Percentiles rank a stretch among this genome's conserved stretches.
Conservation (phyloP, 106 monocot genomes). For the Vanilla planifolia region DNA sequence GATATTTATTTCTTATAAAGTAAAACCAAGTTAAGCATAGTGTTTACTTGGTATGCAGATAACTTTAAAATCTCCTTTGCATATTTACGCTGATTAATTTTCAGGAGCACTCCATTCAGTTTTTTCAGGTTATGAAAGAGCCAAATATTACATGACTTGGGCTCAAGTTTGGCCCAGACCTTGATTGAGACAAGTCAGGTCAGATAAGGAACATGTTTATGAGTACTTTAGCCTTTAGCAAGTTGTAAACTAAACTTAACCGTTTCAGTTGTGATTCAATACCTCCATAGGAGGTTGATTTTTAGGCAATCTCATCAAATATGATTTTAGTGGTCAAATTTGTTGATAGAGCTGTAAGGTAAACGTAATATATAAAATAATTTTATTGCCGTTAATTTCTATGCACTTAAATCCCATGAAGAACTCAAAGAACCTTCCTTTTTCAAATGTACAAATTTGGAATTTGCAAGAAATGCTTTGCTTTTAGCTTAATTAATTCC, state of each 20-base stretch:
- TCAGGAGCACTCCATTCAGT: constrained; percentile 11
- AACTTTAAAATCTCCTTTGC: constrained; percentile 3
- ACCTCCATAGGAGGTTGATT: not conserved
- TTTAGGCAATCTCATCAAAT: not conserved
- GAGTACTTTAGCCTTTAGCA: constrained; percentile 4
- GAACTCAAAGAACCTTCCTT: too few relatives aligned
- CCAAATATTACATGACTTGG: constrained; percentile 21
- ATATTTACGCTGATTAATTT: constrained; percentile 18
- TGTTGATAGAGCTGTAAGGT: too few relatives aligned
- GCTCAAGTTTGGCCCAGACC: constrained; percentile 24
- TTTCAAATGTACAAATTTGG: too few relatives aligned
- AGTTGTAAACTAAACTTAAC: not conserved
- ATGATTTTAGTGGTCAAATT: too few relatives aligned
- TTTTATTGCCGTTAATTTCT: too few relatives aligned
- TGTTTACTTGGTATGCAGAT: constrained; percentile 3
- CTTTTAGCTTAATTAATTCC: too few relatives aligned
- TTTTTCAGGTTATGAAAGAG: constrained; percentile 33
- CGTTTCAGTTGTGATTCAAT: not conserved
- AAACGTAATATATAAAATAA: too few relatives aligned
- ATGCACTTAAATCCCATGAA: too few relatives aligned
- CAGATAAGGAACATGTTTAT: constrained; percentile 13
- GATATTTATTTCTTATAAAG: not conserved
- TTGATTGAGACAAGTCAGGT: constrained; percentile 37
- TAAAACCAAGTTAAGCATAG: not conserved
- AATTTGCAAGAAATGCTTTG: too few relatives aligned